Percentiles rank a stretch among this genome's conserved stretches.
phyloP scores from a whole-genome alignment of 73 alveolate species.

The Uronychia binucleata region DNA sequence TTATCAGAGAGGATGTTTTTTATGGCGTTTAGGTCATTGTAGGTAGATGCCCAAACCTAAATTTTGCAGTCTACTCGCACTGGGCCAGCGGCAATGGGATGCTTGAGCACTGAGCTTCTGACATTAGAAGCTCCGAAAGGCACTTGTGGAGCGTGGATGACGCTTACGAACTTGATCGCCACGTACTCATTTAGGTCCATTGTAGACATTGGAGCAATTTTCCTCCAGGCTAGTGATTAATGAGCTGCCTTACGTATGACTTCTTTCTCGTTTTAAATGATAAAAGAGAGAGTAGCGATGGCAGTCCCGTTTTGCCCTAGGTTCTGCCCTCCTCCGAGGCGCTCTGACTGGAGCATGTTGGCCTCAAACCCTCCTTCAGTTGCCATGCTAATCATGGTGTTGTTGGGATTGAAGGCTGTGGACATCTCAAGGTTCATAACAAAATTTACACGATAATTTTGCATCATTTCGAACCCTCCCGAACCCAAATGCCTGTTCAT shows the following conservation, averaged over 20 bases:
- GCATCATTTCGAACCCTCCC: neutral
- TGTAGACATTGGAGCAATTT: conserved; percentile 60
- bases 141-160: conserved; percentile 3
- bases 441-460: neutral
- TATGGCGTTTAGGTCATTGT: neutral
- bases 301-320: neutral
- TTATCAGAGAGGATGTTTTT: conserved; percentile 32
- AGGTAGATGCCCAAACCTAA: conserved; percentile 5
- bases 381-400: neutral
- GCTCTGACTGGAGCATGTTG: too few species aligned
- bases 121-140: neutral
- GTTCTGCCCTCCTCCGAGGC: neutral
- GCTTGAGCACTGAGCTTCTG: neutral
- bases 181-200: conserved; percentile 45
- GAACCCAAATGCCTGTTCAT: neutral
- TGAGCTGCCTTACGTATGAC: conserved; percentile 5
- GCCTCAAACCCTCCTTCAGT: neutral
- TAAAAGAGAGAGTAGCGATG: conserved; percentile 35
- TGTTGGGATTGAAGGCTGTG: neutral
- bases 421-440: neutral
- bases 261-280: conserved; percentile 56
- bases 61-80: neutral
- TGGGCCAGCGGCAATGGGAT: conserved; percentile 9
- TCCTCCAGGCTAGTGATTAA: conserved; percentile 35
- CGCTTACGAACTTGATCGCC: conserved; percentile 35